phyloP scores from a whole-genome alignment of 2,329 filamentous ascomycete species.

The Colletotrichum liriopes region DNA sequence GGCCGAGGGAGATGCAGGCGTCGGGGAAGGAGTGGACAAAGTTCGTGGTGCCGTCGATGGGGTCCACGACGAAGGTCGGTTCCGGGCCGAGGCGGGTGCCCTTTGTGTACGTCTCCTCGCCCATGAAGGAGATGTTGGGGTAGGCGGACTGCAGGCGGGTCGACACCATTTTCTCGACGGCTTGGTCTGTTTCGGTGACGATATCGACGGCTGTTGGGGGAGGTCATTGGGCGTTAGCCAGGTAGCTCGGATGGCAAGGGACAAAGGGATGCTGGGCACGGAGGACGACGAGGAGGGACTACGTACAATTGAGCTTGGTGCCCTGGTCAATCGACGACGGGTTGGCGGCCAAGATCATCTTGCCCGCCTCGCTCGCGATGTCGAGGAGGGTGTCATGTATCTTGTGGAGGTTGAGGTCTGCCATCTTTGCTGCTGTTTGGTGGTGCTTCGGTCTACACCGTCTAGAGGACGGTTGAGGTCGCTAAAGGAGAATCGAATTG shows the following conservation, averaged over 20 bases:
- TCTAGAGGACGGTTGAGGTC: background rate
- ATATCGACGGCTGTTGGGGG: constrained; percentile 73
- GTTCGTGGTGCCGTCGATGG: constrained; percentile 87
- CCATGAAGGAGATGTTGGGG: constrained; percentile 76
- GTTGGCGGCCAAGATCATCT: constrained; percentile 75
- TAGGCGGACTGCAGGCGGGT: constrained; percentile 66
- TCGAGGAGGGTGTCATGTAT: constrained; percentile 74
- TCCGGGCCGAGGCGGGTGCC: constrained; percentile 73
- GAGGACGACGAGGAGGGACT: background rate
- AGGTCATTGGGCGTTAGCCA: background rate
- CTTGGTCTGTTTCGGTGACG: constrained; percentile 78
- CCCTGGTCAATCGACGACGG: constrained; percentile 70
- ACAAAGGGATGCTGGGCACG: background rate
- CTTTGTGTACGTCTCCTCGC: constrained; percentile 83
- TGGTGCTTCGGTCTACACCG: too few species aligned
- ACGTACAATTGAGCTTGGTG: constrained; percentile 76
- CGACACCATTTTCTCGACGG: constrained; percentile 75
- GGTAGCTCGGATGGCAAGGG: background rate
- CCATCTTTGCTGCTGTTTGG: constrained; percentile 58
- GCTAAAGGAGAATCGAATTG: background rate
- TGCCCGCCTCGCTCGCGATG: constrained; percentile 75
- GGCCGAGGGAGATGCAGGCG: constrained; percentile 83
- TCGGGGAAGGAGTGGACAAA: constrained; percentile 84
- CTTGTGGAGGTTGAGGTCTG: constrained; percentile 71
- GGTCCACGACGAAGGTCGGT: constrained; percentile 86